Conservation (phyloP, 2,329 filamentous ascomycete genomes). For the Chaetothyriales sp. region DNA sequence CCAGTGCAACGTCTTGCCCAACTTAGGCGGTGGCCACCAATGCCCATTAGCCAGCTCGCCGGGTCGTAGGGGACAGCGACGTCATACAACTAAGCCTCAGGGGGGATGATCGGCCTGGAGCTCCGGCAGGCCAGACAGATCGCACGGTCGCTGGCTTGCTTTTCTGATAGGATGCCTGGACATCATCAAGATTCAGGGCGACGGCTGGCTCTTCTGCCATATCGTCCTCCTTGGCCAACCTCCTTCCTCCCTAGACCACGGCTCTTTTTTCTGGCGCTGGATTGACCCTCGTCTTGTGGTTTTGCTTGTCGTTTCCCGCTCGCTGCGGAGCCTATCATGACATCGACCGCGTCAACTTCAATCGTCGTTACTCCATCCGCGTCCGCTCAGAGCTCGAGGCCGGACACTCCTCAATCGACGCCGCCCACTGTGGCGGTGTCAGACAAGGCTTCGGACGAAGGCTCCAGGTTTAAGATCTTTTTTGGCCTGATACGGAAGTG, state of each 20-base stretch:
- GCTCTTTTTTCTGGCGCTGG: neutral
- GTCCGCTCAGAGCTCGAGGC: conserved; percentile 5
- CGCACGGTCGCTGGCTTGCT: neutral
- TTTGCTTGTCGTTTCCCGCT: neutral
- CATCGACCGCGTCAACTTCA: neutral
- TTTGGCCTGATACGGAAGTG: conserved; percentile 78
- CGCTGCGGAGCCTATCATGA: neutral
- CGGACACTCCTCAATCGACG: conserved; percentile 18
- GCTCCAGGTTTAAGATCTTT: conserved; percentile 80
- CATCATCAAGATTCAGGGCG: neutral
- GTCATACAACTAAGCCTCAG: neutral
- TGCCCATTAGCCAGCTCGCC: neutral
- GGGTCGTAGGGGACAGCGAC: neutral
- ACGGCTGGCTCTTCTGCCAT: neutral
- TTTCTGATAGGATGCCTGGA: neutral
- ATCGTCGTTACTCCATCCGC: neutral
- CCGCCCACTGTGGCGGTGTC: conserved; percentile 22
- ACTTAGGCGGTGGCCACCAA: neutral
- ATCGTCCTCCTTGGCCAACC: neutral
- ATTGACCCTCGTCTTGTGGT: neutral
- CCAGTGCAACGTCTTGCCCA: neutral
- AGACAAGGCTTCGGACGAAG: conserved; percentile 58
- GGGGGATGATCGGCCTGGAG: neutral
- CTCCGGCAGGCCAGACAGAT: neutral
- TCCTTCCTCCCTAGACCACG: neutral